Conservation (phyloP, 345 rosid genomes). For the Aquilaria sinensis region DNA sequence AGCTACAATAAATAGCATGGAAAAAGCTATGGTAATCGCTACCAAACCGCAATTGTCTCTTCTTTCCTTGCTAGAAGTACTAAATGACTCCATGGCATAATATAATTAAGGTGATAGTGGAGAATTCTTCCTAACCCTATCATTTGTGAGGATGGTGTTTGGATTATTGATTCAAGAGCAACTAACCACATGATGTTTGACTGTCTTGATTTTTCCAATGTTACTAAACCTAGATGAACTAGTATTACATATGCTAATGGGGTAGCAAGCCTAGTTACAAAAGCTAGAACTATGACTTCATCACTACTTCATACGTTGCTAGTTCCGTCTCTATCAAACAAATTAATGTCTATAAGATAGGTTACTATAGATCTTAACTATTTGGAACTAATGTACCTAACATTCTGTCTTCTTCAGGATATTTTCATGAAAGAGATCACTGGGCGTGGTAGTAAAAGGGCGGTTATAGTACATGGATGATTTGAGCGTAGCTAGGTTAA, state of each 20-base stretch:
- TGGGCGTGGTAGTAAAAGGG: not conserved
- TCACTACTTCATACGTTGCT: too few species aligned
- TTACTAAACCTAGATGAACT: not conserved
- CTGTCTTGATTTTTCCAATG: not conserved
- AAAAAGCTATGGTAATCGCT: too few species aligned
- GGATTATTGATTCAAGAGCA: too few species aligned
- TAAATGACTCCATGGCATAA: too few species aligned
- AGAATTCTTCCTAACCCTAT: not conserved
- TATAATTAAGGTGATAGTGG: not conserved
- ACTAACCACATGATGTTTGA: not conserved
- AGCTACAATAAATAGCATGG: too few species aligned
- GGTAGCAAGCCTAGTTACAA: not conserved
- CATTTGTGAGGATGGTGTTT: not conserved
- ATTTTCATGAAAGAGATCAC: not conserved
- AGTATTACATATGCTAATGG: not conserved
- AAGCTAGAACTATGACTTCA: not conserved
- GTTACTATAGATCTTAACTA: not conserved
- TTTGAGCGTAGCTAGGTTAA: not conserved
- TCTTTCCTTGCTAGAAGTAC: too few species aligned
- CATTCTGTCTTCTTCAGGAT: too few species aligned
- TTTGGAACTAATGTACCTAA: too few species aligned
- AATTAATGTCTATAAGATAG: not conserved
- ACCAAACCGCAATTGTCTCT: too few species aligned
- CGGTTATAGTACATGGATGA: not conserved
- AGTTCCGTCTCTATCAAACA: too few species aligned